Evolutionary conservation across 164 flowering plant species (phyloP).

Genomic region (Vitis rupestris): DNA sequence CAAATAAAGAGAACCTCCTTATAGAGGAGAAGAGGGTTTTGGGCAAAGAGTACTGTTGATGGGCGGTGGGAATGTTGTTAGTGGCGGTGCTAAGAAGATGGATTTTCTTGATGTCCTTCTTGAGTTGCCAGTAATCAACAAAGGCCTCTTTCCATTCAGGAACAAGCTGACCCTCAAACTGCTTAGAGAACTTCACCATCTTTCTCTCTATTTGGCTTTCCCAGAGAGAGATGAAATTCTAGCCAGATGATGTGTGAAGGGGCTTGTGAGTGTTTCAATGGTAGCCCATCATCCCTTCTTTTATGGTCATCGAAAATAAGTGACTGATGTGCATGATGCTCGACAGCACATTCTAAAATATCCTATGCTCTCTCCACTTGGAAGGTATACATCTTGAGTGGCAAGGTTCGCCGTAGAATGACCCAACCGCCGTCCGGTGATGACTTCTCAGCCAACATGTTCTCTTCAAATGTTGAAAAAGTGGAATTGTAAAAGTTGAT

Average conservation of each 20-base stretch:
- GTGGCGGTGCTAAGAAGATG: conserved; percentile 33
- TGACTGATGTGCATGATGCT: conserved; percentile 39
- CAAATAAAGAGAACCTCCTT: conserved; percentile 42
- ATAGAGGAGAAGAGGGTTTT: conserved; percentile 41
- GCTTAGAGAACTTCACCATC: conserved; percentile 97
- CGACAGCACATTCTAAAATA: conserved; percentile 69
- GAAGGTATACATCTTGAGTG: conserved; percentile 11
- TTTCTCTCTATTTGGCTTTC: conserved; percentile 3
- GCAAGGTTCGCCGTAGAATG: conserved; percentile 34
- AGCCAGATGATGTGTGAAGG: not conserved
- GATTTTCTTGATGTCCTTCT: conserved; percentile 83
- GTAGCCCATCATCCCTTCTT: conserved; percentile 30
- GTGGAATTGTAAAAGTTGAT: conserved; percentile 10
- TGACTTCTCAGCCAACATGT: conserved; percentile 14
- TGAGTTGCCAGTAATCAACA: conserved; percentile 88
- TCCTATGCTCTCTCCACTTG: conserved; percentile 56
- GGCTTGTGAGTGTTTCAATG: conserved; percentile 32
- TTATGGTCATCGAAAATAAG: conserved; percentile 39
- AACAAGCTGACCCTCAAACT: conserved; percentile 89
- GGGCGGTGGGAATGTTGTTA: conserved; percentile 18
- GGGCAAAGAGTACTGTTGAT: conserved; percentile 30
- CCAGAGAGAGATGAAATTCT: not conserved
- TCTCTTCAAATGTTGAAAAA: conserved; percentile 22
- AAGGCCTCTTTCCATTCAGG: conserved; percentile 99
- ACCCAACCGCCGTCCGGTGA: conserved; percentile 17